A percentile compares a stretch with the other conserved stretches of the same genome.
phyloP scores from a whole-genome alignment of 2,329 filamentous ascomycete species.

The Tolypocladium sp. region DNA sequence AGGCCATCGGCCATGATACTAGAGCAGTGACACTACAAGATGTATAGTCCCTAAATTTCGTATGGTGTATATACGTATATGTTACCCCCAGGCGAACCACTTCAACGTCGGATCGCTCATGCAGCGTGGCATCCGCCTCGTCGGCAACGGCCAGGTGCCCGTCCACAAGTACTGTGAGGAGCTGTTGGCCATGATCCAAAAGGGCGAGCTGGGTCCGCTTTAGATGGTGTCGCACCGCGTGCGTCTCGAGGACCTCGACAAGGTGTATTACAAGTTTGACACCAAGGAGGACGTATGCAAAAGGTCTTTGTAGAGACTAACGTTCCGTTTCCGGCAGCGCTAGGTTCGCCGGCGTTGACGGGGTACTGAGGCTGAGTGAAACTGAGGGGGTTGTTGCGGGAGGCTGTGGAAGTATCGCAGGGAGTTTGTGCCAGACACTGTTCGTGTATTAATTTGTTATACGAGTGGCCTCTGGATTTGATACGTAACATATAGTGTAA shows the following conservation, averaged over 20 bases:
- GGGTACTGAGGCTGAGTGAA: slow-evolving; percentile 4
- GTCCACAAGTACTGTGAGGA: slow-evolving; percentile 80
- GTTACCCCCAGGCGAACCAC: slow-evolving; percentile 53
- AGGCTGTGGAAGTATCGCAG: not conserved
- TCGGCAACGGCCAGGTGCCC: slow-evolving; percentile 56
- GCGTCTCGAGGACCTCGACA: slow-evolving; percentile 61
- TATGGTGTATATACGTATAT: not conserved
- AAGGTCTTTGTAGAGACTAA: slow-evolving; percentile 64
- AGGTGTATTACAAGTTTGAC: slow-evolving; percentile 56
- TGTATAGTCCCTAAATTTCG: not conserved
- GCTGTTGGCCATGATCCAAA: slow-evolving; percentile 58
- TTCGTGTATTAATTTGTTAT: too few species aligned
- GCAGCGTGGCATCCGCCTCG: slow-evolving; percentile 77
- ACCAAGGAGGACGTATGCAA: slow-evolving; percentile 61
- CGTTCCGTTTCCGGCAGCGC: slow-evolving; percentile 39
- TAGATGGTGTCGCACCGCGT: slow-evolving; percentile 78
- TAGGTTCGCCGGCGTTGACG: slow-evolving; percentile 34
- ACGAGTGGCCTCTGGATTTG: too few species aligned
- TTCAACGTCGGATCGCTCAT: slow-evolving; percentile 79
- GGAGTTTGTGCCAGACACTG: too few species aligned
- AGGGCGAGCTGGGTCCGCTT: slow-evolving; percentile 60
- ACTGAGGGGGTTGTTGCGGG: not conserved
- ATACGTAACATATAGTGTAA: too few species aligned
- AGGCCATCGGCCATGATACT: not conserved
- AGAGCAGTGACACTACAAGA: not conserved